These are phyloP conservation scores for Solanum bukasovii DNA, from an alignment of 257 asterid species.

Conservation along the genomic window DNA sequence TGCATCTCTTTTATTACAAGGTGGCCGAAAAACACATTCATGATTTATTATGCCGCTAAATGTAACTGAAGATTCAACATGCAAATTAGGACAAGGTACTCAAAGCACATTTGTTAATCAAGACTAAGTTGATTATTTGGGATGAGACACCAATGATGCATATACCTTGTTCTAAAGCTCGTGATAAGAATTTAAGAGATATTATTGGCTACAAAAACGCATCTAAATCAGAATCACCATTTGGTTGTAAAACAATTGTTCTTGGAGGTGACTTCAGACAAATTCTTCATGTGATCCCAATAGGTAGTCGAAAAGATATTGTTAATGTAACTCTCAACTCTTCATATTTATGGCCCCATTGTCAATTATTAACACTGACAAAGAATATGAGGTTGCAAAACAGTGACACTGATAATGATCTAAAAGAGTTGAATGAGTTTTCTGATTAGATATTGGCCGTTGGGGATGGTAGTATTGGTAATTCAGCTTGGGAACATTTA, in stretches of 20 bases:
- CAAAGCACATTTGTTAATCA: background rate
- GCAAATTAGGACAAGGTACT: background rate
- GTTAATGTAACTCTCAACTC: background rate
- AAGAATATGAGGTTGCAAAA: background rate
- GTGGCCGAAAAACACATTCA: background rate
- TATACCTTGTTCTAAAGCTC: background rate
- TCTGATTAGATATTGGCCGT: background rate
- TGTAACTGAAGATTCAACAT: background rate
- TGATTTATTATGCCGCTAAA: too few species aligned
- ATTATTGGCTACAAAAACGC: background rate
- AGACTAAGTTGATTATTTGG: background rate
- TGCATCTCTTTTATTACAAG: background rate
- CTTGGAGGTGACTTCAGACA: background rate
- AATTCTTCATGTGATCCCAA: background rate
- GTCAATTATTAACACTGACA: background rate
- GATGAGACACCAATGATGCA: background rate
- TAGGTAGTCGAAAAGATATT: background rate
- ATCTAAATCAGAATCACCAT: background rate
- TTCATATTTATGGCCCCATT: background rate
- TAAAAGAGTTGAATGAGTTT: too few species aligned
- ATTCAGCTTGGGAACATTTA: background rate
- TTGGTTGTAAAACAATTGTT: background rate
- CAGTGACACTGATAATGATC: background rate
- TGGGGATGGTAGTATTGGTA: background rate
- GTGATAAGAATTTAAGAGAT: background rate